These are phyloP conservation scores for Apophysomyces ossiformis DNA, from an alignment of 371 early-diverging fungal species.

Conservation along the genomic window DNA sequence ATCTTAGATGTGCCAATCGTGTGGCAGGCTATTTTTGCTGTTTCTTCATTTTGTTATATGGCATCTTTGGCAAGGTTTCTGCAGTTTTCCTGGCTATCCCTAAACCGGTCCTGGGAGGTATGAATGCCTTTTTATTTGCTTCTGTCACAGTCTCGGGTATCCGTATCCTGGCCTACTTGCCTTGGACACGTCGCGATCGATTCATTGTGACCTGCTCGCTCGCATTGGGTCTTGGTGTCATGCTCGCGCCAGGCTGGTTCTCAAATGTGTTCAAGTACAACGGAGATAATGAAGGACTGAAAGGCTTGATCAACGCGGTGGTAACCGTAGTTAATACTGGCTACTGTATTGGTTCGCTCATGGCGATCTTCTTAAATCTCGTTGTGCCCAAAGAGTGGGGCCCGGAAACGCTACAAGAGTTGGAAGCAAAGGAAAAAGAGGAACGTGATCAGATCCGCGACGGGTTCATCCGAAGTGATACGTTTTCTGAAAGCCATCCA, in stretches of 20 bases:
- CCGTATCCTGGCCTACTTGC: conserved; percentile 62
- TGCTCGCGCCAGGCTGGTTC: conserved; percentile 57
- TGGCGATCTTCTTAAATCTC: conserved; percentile 58
- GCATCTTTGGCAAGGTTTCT: conserved; percentile 67
- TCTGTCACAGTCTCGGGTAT: conserved; percentile 68
- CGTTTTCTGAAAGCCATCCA: conserved; percentile 21
- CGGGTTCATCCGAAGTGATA: conserved; percentile 33
- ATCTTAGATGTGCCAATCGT: conserved; percentile 62
- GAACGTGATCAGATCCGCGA: conserved; percentile 44
- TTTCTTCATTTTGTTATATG: conserved; percentile 59
- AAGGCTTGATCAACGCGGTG: conserved; percentile 59
- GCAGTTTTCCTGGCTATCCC: conserved; percentile 64
- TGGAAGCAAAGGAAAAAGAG: conserved; percentile 30
- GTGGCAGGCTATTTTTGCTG: conserved; percentile 67
- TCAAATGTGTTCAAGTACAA: conserved; percentile 59
- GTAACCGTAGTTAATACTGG: conserved; percentile 62
- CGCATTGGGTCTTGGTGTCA: conserved; percentile 61
- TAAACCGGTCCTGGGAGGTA: conserved; percentile 59
- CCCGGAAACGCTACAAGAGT: conserved; percentile 37
- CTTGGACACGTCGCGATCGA: conserved; percentile 70
- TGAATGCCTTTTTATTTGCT: conserved; percentile 68
- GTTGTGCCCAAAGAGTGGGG: conserved; percentile 53
- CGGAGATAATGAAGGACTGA: conserved; percentile 51
- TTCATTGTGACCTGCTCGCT: conserved; percentile 59
- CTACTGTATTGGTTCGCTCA: conserved; percentile 57